Percentiles rank a stretch among this genome's conserved stretches.
These are phyloP conservation scores for Leishmania martiniquensis DNA, from an alignment of 208 protist genomes.

Conservation along the genomic window DNA sequence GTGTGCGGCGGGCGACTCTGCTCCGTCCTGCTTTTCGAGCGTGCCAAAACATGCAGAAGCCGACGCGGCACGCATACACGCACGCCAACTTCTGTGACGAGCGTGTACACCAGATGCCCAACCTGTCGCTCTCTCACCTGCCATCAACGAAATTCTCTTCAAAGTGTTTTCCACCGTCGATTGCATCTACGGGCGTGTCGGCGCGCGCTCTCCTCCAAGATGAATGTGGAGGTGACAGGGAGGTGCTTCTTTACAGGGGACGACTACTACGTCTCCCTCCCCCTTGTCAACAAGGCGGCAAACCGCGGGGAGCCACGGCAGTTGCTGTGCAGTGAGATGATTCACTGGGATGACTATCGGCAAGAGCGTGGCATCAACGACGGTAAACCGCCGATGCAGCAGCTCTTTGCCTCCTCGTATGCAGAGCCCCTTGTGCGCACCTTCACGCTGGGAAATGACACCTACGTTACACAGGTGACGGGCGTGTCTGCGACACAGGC, in stretches of 20 bases:
- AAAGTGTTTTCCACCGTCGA: background rate
- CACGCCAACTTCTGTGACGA: background rate
- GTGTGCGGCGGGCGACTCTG: background rate
- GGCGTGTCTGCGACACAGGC: slow-evolving; percentile 14
- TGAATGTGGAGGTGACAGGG: slow-evolving; percentile 28
- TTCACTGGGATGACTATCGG: slow-evolving; percentile 82
- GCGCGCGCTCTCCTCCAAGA: background rate
- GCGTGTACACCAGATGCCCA: background rate
- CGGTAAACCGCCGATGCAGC: slow-evolving; percentile 49
- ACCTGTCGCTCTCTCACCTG: background rate
- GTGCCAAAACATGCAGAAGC: background rate
- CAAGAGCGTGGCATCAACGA: slow-evolving; percentile 41
- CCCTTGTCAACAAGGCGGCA: slow-evolving; percentile 18
- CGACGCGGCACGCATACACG: background rate
- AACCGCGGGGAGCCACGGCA: slow-evolving; percentile 26
- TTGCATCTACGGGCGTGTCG: background rate
- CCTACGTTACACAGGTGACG: slow-evolving; percentile 20
- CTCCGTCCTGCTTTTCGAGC: background rate
- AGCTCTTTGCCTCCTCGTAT: slow-evolving; percentile 30
- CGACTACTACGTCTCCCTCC: slow-evolving; percentile 25
- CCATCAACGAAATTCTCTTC: background rate
- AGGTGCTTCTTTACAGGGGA: slow-evolving; percentile 21
- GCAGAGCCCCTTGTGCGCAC: slow-evolving; percentile 8
- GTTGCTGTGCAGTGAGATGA: slow-evolving; percentile 63
- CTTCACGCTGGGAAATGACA: slow-evolving; percentile 16